A percentile compares a stretch with the other conserved stretches of the same genome.
phyloP scores from a whole-genome alignment of 371 early-diverging fungal species.

The Mucor piriformis region DNA sequence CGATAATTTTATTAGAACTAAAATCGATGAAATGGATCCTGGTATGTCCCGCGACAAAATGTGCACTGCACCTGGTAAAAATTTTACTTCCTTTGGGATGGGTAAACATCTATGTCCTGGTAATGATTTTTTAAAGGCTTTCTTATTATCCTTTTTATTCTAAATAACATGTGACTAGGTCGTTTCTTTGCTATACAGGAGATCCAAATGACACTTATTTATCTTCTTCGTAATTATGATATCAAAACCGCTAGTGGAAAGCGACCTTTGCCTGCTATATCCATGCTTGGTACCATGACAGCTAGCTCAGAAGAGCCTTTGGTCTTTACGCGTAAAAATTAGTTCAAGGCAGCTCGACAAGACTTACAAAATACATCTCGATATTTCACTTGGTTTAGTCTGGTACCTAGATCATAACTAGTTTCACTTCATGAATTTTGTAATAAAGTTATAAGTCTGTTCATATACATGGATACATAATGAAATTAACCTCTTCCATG shows the following conservation, averaged over 20 bases:
- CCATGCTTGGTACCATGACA: constrained; percentile 18
- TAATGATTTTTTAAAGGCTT: not conserved
- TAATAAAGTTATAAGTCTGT: too few relatives aligned
- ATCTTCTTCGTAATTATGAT: constrained; percentile 29
- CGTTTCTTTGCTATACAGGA: constrained; percentile 58
- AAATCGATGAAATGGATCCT: constrained; percentile 34
- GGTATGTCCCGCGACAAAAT: constrained; percentile 14
- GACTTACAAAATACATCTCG: too few relatives aligned
- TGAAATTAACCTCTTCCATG: too few relatives aligned
- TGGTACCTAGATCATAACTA: too few relatives aligned
- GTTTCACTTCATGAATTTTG: too few relatives aligned
- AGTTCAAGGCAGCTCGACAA: too few relatives aligned
- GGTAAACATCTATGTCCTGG: constrained; percentile 41
- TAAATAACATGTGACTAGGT: not conserved
- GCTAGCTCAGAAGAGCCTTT: constrained; percentile 28
- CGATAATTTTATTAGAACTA: constrained; percentile 9
- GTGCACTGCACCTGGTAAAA: constrained; percentile 25
- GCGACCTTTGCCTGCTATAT: constrained; percentile 15
- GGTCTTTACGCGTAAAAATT: constrained; percentile 13
- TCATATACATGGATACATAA: too few relatives aligned
- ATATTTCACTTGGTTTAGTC: too few relatives aligned
- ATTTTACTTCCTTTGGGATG: constrained; percentile 38
- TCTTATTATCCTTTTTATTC: too few relatives aligned
- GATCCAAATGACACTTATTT: constrained; percentile 38
- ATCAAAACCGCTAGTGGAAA: constrained; percentile 28